Percentiles rank a stretch among this genome's conserved stretches.
These are phyloP conservation scores for Suillus spraguei DNA, from an alignment of 768 basidiomycete species.

Conservation along the genomic window DNA sequence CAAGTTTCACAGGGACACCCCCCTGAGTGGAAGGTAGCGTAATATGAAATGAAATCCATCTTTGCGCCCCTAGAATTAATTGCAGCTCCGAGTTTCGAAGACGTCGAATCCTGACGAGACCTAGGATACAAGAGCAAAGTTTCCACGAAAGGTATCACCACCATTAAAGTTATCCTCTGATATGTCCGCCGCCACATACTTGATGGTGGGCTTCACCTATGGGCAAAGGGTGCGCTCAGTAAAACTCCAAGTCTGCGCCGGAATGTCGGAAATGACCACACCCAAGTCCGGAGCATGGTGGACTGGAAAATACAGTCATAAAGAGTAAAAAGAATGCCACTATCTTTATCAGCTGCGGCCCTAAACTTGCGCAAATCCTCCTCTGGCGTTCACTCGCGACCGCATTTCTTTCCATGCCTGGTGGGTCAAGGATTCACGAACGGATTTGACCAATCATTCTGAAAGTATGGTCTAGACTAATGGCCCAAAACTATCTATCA, in stretches of 20 bases:
- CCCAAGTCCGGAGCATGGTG: not conserved
- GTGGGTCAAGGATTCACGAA: not conserved
- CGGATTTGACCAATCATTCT: not conserved
- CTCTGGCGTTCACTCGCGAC: not conserved
- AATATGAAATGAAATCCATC: conserved; percentile 3
- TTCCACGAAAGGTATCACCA: not conserved
- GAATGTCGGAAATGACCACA: not conserved
- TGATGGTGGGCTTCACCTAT: not conserved
- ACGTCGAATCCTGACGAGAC: not conserved
- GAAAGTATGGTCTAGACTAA: not conserved
- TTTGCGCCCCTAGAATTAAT: conserved; percentile 6
- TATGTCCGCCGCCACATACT: not conserved
- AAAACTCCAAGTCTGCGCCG: not conserved
- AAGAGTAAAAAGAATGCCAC: not conserved
- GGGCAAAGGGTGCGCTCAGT: not conserved
- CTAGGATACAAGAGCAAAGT: not conserved
- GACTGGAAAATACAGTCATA: not conserved
- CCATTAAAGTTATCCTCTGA: not conserved
- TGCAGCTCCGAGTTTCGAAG: not conserved
- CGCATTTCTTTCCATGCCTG: not conserved
- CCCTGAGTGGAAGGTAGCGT: conserved; percentile 2
- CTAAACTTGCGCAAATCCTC: not conserved
- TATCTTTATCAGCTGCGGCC: not conserved
- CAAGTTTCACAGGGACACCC: not conserved
- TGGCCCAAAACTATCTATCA: not conserved